Percentiles rank a stretch among this genome's conserved stretches.
Conservation (phyloP, 1,284 basidiomycete genomes). For the Volvariella volvacea region DNA sequence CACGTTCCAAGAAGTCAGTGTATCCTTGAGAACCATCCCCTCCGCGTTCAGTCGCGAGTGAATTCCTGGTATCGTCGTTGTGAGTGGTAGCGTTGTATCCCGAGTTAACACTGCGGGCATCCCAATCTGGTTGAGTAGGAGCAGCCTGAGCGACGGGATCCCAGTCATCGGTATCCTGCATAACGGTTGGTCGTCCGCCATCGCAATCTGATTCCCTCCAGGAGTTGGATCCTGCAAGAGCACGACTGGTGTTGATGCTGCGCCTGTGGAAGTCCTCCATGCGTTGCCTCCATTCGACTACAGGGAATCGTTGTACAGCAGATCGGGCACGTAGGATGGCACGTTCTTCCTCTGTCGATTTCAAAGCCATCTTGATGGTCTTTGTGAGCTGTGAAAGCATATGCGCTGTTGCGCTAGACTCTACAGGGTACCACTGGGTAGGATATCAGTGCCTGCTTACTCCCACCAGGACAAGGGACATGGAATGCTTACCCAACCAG, state of each 20-base stretch:
- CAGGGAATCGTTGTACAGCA: conserved; percentile 91
- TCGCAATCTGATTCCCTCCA: conserved; percentile 74
- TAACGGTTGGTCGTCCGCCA: conserved; percentile 35
- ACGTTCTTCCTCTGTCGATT: conserved; percentile 84
- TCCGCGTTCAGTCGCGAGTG: conserved; percentile 27
- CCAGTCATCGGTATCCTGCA: conserved; percentile 40
- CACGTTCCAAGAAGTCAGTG: conserved; percentile 76
- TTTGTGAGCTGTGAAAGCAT: conserved; percentile 94
- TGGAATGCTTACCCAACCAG: conserved; percentile 85
- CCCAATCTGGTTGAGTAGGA: conserved; percentile 41
- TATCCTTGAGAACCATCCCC: conserved; percentile 34
- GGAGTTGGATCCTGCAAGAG: conserved; percentile 62
- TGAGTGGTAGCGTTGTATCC: conserved; percentile 24
- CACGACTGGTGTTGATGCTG: conserved; percentile 69
- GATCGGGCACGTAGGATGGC: conserved; percentile 88
- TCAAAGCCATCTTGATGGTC: conserved; percentile 89
- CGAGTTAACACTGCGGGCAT: conserved; percentile 29
- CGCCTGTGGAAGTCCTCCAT: conserved; percentile 92
- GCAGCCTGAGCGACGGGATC: conserved; percentile 33
- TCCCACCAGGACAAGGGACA: background rate
- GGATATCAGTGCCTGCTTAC: conserved; percentile 12
- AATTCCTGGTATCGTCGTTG: conserved; percentile 46
- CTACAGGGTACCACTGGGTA: conserved; percentile 87
- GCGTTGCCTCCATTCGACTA: conserved; percentile 92
- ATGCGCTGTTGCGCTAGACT: conserved; percentile 84